These are phyloP conservation scores for Nicotiana benthamiana DNA, from an alignment of 257 asterid genomes.

Conservation along the genomic window DNA sequence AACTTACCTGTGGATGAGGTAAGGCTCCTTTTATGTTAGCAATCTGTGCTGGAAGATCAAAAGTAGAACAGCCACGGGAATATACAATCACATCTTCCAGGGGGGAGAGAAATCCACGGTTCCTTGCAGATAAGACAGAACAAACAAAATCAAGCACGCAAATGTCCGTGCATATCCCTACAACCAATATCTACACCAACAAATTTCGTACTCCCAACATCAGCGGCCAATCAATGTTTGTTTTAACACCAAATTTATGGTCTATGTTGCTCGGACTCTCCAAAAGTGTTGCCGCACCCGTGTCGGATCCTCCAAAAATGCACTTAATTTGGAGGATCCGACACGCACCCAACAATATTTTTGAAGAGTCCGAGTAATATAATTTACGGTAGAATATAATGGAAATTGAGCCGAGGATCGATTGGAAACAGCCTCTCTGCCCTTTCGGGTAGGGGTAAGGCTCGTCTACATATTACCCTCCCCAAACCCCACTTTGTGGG, in stretches of 20 bases:
- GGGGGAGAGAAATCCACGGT: conserved; percentile 52
- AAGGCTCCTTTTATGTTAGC: conserved; percentile 62
- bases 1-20: conserved; percentile 87
- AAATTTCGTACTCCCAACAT: background rate
- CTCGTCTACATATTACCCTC: no score
- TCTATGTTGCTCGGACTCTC: no score
- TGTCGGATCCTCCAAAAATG: no score
- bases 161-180: conserved; percentile 84
- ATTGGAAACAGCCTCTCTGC: no score
- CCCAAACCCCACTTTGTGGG: no score
- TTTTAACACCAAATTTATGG: background rate
- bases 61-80: conserved; percentile 85
- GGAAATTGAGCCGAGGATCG: no score
- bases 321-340: no score
- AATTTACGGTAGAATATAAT: no score
- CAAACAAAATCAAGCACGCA: conserved; percentile 86
- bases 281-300: no score
- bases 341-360: no score
- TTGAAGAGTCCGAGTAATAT: no score
- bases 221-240: background rate
- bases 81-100: conserved; percentile 71
- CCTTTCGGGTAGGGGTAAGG: no score
- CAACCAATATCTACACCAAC: conserved; percentile 56
- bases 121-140: conserved; percentile 75
- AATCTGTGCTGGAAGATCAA: conserved; percentile 56